phyloP scores from a whole-genome alignment of 2,329 filamentous ascomycete genomes.

The Arachnomyces sp. region DNA sequence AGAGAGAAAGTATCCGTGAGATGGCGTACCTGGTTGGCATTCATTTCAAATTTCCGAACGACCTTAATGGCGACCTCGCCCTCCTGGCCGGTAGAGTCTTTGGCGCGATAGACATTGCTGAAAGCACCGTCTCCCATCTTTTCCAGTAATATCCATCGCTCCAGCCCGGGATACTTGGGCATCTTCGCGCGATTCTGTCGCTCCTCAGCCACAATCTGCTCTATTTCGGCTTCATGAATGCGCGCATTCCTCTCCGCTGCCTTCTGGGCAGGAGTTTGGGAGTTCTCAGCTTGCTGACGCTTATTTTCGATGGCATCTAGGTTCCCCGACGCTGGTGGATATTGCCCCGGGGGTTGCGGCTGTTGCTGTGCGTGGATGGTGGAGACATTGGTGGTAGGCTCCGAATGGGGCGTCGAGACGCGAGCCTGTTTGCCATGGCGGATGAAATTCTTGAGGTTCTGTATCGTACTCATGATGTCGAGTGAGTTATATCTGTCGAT shows the following conservation, averaged over 20 bases:
- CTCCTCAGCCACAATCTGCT: constrained; percentile 85
- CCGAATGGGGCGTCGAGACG: constrained; percentile 51
- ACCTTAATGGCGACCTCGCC: constrained; percentile 95
- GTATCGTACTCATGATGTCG: constrained; percentile 60
- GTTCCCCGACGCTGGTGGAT: constrained; percentile 46
- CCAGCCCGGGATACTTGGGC: constrained; percentile 74
- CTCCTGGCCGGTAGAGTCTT: constrained; percentile 61
- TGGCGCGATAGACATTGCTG: constrained; percentile 93
- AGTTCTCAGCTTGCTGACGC: constrained; percentile 53
- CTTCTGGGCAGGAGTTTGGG: constrained; percentile 55
- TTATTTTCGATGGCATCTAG: constrained; percentile 55
- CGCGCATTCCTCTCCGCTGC: constrained; percentile 44
- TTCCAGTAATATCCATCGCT: constrained; percentile 77
- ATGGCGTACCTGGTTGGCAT: constrained; percentile 83
- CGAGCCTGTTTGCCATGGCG: constrained; percentile 95
- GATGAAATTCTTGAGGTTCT: constrained; percentile 97
- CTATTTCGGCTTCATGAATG: constrained; percentile 56
- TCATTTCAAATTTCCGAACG: constrained; percentile 98
- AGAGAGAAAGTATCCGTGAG: constrained; percentile 20
- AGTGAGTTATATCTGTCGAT: constrained; percentile 7
- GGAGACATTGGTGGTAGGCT: constrained; percentile 55
- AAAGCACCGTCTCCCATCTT: constrained; percentile 99
- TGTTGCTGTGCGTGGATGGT: constrained; percentile 57
- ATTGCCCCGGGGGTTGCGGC: constrained; percentile 41
- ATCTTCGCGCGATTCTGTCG: constrained; percentile 77